These are phyloP conservation scores for Magnaporthiopsis poae DNA, from an alignment of 2,329 filamentous ascomycete genomes.

Conservation along the genomic window DNA sequence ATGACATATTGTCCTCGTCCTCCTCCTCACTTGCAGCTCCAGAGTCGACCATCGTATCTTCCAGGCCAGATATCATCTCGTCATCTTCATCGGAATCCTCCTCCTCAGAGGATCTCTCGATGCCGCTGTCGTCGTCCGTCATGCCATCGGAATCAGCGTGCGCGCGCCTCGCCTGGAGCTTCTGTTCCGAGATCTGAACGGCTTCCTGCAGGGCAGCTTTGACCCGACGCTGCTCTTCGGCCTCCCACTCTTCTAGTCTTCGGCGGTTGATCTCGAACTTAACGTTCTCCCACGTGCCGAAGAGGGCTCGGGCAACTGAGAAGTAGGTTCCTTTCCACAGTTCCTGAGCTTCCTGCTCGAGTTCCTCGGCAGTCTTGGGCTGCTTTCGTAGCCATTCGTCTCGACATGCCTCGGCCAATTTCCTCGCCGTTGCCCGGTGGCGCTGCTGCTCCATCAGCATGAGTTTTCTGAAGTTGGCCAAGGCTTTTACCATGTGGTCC, in stretches of 20 bases:
- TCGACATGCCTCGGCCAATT: constrained; percentile 65
- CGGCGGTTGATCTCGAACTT: constrained; percentile 50
- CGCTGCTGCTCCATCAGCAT: constrained; percentile 68
- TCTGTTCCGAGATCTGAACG: constrained; percentile 60
- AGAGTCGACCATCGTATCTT: constrained; percentile 22
- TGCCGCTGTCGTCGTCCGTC: constrained; percentile 28
- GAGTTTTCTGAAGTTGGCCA: constrained; percentile 68
- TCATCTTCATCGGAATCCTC: constrained; percentile 36
- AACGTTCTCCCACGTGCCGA: constrained; percentile 56
- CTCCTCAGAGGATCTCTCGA: constrained; percentile 29
- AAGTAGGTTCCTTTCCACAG: constrained; percentile 61
- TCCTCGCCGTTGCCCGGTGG: constrained; percentile 69
- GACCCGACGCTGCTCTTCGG: constrained; percentile 52
- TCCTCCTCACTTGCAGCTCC: constrained; percentile 32
- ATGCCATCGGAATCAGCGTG: constrained; percentile 43
- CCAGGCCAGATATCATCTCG: constrained; percentile 30
- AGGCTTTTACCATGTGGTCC: constrained; percentile 75
- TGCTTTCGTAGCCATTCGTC: constrained; percentile 66
- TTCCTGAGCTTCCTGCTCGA: constrained; percentile 66
- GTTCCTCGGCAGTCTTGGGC: constrained; percentile 68
- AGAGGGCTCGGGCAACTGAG: constrained; percentile 51
- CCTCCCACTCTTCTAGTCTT: constrained; percentile 53
- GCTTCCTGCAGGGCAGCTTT: constrained; percentile 64
- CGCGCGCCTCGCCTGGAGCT: constrained; percentile 51
- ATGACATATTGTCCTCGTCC: constrained; percentile 51